These are phyloP conservation scores for Penicillium palitans DNA, from an alignment of 2,329 filamentous ascomycete genomes.

Conservation along the genomic window DNA sequence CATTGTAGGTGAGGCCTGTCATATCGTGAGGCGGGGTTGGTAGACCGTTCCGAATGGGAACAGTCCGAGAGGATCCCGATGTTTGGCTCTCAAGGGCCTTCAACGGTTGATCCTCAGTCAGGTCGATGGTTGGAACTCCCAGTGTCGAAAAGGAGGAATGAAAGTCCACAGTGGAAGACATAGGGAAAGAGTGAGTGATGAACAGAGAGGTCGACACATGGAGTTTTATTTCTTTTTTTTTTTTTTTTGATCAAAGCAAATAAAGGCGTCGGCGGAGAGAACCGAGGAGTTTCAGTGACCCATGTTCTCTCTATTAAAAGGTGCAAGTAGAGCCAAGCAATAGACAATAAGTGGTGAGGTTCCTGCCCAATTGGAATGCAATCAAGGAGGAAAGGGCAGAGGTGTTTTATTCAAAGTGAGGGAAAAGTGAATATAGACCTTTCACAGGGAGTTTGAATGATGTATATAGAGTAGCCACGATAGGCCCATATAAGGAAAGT, in stretches of 20 bases:
- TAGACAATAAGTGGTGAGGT: background rate
- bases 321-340: background rate
- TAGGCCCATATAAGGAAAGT: conserved; percentile 23
- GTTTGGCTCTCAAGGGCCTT: conserved; percentile 20
- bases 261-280: conserved; percentile 8
- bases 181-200: conserved; percentile 25
- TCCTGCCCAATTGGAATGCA: conserved; percentile 15
- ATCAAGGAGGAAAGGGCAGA: conserved; percentile 8
- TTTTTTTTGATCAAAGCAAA: conserved; percentile 9
- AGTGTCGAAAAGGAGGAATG: conserved; percentile 29
- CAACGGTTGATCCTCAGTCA: conserved; percentile 18
- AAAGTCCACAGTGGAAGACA: conserved; percentile 36
- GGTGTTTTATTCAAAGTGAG: conserved; percentile 4
- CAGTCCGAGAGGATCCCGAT: conserved; percentile 33
- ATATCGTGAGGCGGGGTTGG: conserved; percentile 46
- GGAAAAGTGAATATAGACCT: conserved; percentile 14
- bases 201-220: conserved; percentile 16
- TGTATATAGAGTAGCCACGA: conserved; percentile 28
- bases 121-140: conserved; percentile 27
- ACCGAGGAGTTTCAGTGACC: conserved; percentile 17
- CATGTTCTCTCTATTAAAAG: conserved; percentile 13
- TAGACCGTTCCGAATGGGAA: conserved; percentile 43
- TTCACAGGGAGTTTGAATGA: conserved; percentile 24
- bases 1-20: conserved; percentile 43
- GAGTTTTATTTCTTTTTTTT: background rate